phyloP scores from a whole-genome alignment of 2,329 filamentous ascomycete species.

The Ophiocordyceps camponoti-floridani region DNA sequence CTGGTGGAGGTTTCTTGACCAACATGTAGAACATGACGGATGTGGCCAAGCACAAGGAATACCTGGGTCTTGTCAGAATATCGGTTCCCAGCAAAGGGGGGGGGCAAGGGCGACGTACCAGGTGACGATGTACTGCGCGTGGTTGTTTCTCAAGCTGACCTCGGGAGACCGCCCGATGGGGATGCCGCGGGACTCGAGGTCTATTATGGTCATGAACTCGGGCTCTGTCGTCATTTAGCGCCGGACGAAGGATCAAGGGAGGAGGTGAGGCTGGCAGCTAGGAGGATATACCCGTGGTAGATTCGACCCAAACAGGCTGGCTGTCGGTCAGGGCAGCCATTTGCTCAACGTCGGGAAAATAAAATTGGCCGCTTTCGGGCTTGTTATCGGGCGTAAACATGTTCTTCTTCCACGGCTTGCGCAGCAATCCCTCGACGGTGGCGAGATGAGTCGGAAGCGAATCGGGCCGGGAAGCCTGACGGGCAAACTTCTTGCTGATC shows the following conservation, averaged over 20 bases:
- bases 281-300: constrained; percentile 62
- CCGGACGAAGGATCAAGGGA: background rate
- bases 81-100: background rate
- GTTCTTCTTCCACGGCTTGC: constrained; percentile 93
- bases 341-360: constrained; percentile 83
- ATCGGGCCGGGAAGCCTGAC: constrained; percentile 45
- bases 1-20: constrained; percentile 65
- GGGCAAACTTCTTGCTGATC: constrained; percentile 61
- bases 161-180: constrained; percentile 78
- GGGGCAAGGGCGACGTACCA: constrained; percentile 44
- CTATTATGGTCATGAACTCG: constrained; percentile 58
- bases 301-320: constrained; percentile 86
- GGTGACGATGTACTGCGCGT: constrained; percentile 96
- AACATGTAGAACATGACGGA: constrained; percentile 96
- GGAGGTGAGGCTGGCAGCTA: background rate
- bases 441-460: constrained; percentile 55
- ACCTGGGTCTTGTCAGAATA: constrained; percentile 35
- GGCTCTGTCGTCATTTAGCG: constrained; percentile 35
- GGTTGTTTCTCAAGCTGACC: constrained; percentile 90
- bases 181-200: constrained; percentile 63
- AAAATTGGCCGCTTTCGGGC: constrained; percentile 71
- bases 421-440: constrained; percentile 63
- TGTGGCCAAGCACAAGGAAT: constrained; percentile 67
- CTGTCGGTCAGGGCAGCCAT: constrained; percentile 75
- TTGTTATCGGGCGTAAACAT: constrained; percentile 88